Evolutionary conservation across 208 protist species (phyloP).

Genomic region (Wallacemonas sp.): DNA sequence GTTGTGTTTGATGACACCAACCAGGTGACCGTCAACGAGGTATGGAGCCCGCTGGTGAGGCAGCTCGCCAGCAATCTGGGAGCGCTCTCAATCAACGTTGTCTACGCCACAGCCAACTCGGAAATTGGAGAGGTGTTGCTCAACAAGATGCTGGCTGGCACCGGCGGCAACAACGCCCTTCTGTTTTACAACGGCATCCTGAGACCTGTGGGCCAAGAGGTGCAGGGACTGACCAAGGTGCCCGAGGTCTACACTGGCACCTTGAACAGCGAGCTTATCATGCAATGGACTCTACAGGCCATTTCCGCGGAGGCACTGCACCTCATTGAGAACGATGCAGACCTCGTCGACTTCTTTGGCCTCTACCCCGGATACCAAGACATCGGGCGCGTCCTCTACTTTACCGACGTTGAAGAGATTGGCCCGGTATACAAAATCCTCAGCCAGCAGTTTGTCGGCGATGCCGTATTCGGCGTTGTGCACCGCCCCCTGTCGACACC

Average conservation of each 20-base stretch:
- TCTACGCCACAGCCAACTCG: constrained; percentile 12
- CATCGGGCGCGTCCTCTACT: constrained; percentile 50
- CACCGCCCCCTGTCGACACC: constrained; percentile 24
- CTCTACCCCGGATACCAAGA: constrained; percentile 29
- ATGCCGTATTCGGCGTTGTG: constrained; percentile 51
- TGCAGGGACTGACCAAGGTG: constrained; percentile 20
- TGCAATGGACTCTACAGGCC: constrained; percentile 32
- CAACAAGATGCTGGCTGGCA: background rate
- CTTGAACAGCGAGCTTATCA: constrained; percentile 15
- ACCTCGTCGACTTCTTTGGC: constrained; percentile 31
- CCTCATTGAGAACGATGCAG: constrained; percentile 35
- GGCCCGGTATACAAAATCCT: constrained; percentile 25
- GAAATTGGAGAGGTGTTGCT: constrained; percentile 19
- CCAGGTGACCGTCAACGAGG: background rate
- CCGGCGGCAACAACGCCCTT: constrained; percentile 7
- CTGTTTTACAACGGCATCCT: constrained; percentile 42
- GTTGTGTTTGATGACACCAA: constrained; percentile 8
- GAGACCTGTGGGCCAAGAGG: constrained; percentile 13
- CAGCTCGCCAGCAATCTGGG: constrained; percentile 19
- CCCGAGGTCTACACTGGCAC: constrained; percentile 23
- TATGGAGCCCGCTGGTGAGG: constrained; percentile 30
- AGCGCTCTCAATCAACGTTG: constrained; percentile 28
- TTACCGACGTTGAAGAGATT: constrained; percentile 25
- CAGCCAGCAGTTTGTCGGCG: constrained; percentile 29
- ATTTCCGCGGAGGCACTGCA: constrained; percentile 30